Evolutionary conservation across 805 yeast species (phyloP).

Genomic region (Pichia scutulata): DNA sequence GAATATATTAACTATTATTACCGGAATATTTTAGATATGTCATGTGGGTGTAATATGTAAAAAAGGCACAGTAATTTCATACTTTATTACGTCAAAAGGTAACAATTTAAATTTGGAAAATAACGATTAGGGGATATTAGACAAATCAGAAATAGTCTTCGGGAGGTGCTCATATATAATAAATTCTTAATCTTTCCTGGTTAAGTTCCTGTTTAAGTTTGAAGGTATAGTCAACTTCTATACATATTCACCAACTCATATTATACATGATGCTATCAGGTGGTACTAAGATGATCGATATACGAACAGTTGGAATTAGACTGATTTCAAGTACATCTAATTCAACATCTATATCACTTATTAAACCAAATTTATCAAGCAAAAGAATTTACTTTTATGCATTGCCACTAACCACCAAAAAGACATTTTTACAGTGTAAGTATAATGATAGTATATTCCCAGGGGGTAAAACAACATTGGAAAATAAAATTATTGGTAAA

Average conservation of each 20-base stretch:
- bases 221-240: no score
- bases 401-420: slow-evolving; percentile 59
- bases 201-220: no score
- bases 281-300: neutral
- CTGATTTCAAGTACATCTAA: neutral
- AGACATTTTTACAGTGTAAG: slow-evolving; percentile 63
- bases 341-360: no score
- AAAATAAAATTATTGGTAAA: slow-evolving; percentile 36
- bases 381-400: slow-evolving; percentile 50
- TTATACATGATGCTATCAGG: neutral
- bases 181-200: no score
- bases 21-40: neutral
- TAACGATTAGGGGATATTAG: no score
- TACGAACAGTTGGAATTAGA: neutral
- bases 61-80: no score
- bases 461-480: slow-evolving; percentile 28
- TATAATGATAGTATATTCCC: slow-evolving; percentile 34
- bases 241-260: no score
- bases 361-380: neutral
- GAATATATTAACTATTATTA: no score
- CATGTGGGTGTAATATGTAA: neutral
- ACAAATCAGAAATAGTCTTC: neutral
- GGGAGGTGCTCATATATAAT: neutral
- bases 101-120: no score
- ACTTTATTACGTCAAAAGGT: neutral